Evolutionary conservation across 176 grass and related monocot genomes (phyloP).

Genomic region (Oryza meyeriana): DNA sequence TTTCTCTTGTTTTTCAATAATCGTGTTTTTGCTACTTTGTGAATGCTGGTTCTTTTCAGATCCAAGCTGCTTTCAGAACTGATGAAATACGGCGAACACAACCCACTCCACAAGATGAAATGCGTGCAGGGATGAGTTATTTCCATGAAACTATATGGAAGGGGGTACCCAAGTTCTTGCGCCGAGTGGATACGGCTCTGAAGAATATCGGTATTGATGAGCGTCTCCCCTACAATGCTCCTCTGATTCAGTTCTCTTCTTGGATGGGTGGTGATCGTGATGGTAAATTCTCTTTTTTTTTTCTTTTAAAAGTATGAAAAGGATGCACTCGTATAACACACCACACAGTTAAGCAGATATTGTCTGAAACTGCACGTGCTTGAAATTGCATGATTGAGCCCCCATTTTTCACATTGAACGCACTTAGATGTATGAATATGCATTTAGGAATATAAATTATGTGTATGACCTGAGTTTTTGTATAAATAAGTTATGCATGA

Average conservation of each 20-base stretch:
- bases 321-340: no score
- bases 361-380: no score
- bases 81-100: slow-evolving; percentile 75
- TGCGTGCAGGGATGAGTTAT: slow-evolving; percentile 94
- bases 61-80: slow-evolving; percentile 84
- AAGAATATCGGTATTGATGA: slow-evolving; percentile 85
- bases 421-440: no score
- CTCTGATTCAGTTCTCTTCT: slow-evolving; percentile 80
- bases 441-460: no score
- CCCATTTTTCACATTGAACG: no score
- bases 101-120: slow-evolving; percentile 86
- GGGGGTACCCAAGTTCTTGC: slow-evolving; percentile 88
- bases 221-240: slow-evolving; percentile 67
- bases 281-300: slow-evolving; percentile 33
- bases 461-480: no score
- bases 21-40: not conserved
- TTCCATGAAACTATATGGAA: slow-evolving; percentile 94
- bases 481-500: no score
- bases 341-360: no score
- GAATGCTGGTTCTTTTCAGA: slow-evolving; percentile 38
- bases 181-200: slow-evolving; percentile 84
- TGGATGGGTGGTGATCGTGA: slow-evolving; percentile 97
- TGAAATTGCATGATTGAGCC: no score
- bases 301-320: no score
- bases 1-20: not conserved